A percentile compares a stretch with the other conserved stretches of the same genome.
phyloP scores from a whole-genome alignment of 805 yeast genomes.

The Tetrapisispora namnaoensis region DNA sequence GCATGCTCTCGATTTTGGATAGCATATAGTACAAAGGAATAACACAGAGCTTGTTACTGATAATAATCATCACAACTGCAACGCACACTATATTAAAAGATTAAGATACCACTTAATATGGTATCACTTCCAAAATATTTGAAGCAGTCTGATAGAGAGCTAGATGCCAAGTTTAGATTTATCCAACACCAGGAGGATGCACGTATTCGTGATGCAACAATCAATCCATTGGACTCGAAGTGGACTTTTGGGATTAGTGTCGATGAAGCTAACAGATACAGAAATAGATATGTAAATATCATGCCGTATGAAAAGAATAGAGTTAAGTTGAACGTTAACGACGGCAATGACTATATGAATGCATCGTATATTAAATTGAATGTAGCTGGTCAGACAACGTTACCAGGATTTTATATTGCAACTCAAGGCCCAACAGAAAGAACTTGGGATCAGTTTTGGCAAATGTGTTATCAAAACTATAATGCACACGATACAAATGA shows the following conservation, averaged over 20 bases:
- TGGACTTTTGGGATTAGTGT: constrained; percentile 27
- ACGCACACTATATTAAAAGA: neutral
- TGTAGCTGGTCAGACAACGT: constrained; percentile 15
- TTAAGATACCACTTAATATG: neutral
- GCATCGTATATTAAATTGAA: constrained; percentile 55
- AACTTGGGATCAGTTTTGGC: constrained; percentile 86
- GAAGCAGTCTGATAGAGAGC: constrained; percentile 17
- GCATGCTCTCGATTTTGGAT: neutral
- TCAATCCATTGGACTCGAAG: constrained; percentile 18
- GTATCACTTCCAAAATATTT: constrained; percentile 13
- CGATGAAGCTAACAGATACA: constrained; percentile 17
- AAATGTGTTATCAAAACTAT: constrained; percentile 47
- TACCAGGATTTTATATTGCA: constrained; percentile 44
- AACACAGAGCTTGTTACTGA: too few relatives aligned
- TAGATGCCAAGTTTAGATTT: constrained; percentile 24
- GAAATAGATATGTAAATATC: constrained; percentile 56
- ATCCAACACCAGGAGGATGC: constrained; percentile 32
- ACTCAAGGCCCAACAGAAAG: constrained; percentile 70
- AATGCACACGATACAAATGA: constrained; percentile 45
- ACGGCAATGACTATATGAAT: constrained; percentile 60
- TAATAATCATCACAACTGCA: too few relatives aligned
- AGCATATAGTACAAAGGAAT: neutral
- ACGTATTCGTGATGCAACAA: constrained; percentile 31
- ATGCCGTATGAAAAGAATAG: constrained; percentile 57
- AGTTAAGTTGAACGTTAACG: constrained; percentile 32